phyloP scores from a whole-genome alignment of 2,329 filamentous ascomycete species.

The Cryphonectria naterciae region DNA sequence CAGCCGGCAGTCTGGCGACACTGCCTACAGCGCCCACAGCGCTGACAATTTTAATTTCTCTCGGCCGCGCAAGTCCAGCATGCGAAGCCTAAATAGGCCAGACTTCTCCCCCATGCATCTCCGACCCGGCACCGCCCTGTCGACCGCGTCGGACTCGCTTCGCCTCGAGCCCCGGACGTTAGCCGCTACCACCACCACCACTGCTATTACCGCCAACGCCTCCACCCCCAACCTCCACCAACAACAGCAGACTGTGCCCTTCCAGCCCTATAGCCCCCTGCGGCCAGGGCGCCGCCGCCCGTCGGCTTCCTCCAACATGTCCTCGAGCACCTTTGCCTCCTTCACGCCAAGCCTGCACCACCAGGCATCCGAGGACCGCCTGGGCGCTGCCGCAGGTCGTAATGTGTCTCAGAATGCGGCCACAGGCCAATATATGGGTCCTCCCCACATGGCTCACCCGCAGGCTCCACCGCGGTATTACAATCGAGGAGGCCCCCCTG shows the following conservation, averaged over 20 bases:
- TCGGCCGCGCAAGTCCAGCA: slow-evolving; percentile 59
- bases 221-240: neutral
- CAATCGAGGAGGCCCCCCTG: slow-evolving; percentile 26
- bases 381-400: slow-evolving; percentile 22
- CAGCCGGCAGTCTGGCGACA: slow-evolving; percentile 34
- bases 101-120: slow-evolving; percentile 23
- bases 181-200: slow-evolving; percentile 7
- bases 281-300: slow-evolving; percentile 21
- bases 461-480: slow-evolving; percentile 24
- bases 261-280: slow-evolving; percentile 14
- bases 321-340: slow-evolving; percentile 24
- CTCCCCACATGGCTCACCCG: slow-evolving; percentile 27
- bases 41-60: slow-evolving; percentile 60
- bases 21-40: slow-evolving; percentile 37
- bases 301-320: slow-evolving; percentile 27
- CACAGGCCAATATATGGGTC: slow-evolving; percentile 27
- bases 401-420: slow-evolving; percentile 30
- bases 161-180: slow-evolving; percentile 24
- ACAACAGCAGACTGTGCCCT: slow-evolving; percentile 1
- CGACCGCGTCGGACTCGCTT: slow-evolving; percentile 25
- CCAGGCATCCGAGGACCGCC: slow-evolving; percentile 26
- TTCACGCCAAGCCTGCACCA: slow-evolving; percentile 23
- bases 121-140: slow-evolving; percentile 25
- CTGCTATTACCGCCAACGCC: no score
- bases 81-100: slow-evolving; percentile 39